Evolutionary conservation across 371 early-diverging fungal genomes (phyloP), one percentile per base, ranked within the genome.

Genomic region (Phascolomyces articulosus): DNA sequence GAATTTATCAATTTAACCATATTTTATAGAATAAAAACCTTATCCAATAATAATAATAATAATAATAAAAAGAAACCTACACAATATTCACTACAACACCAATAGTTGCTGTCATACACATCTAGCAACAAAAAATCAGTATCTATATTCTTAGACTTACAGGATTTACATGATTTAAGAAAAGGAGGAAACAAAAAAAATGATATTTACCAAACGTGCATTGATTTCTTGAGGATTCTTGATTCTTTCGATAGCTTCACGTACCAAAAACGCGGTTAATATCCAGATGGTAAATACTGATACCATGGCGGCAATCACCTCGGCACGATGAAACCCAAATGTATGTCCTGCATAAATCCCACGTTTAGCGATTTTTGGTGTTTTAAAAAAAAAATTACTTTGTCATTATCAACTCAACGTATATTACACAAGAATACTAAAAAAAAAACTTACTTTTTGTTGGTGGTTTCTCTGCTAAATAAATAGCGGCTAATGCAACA

Each of bases 271-370:
- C 23, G 80, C 89, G 0, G 95, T 94, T 58, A 95, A 70, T 28
- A 87, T 78, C 94, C 95, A 96, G 60, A 96, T 95, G 34, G 93
- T 81, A 40, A 93, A 79, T 16, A 93, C 88, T 1, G 95, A 95
- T 51, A 89, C 67, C 38, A 95, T 69, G 0, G 94, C 95, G 11
- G 95, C 96, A 44, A 96, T 76, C 24, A 95, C 93, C 70, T 96
- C 95, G 40, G 91, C 91, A 34, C 96, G 87, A 62, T 94, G 88
- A 67, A 90, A 96, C 38, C 96, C 95, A 78, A 89, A 96, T 11
- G 93, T 87, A 73, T 90, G 91, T 54, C 70, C 83, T 82, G 67
- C 47, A 65, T 63, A 41, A 55, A 31, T 13, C 7, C 44, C 15
- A 16, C 44, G 18, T n/a, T 0, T 6, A 6, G 38, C 38, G 38